Conservation (phyloP, 148 eudicot species). For the Silene uniflora region DNA sequence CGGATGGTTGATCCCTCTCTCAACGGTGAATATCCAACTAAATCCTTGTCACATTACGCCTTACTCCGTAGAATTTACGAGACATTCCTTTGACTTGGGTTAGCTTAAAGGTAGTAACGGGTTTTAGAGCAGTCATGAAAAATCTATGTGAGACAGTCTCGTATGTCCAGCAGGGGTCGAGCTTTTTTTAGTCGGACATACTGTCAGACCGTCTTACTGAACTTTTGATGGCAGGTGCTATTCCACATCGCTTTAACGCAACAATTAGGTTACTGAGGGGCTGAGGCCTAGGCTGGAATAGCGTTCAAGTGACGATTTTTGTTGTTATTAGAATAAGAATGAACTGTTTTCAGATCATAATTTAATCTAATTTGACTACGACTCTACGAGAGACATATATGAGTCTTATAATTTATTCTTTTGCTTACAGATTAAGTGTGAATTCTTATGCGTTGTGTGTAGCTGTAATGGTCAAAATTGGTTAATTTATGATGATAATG, state of each 20-base stretch:
- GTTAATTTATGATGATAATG: neutral
- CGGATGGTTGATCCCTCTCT: constrained; percentile 94
- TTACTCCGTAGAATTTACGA: too few species aligned
- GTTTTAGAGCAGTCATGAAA: neutral
- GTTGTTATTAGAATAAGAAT: neutral
- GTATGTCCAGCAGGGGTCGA: too few species aligned
- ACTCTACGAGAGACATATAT: too few species aligned
- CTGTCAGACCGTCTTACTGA: too few species aligned
- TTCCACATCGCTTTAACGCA: neutral
- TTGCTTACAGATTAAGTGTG: neutral
- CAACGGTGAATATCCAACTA: constrained; percentile 53
- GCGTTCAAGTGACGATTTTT: neutral
- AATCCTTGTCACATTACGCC: constrained; percentile 79
- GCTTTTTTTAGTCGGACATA: too few species aligned
- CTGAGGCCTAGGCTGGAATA: neutral
- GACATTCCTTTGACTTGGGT: too few species aligned
- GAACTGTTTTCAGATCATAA: neutral
- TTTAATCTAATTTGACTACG: neutral
- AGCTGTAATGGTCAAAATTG: constrained; percentile 21
- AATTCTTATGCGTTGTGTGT: neutral
- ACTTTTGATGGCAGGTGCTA: neutral
- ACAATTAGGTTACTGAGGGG: neutral
- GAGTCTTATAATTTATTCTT: too few species aligned
- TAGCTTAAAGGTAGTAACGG: neutral
- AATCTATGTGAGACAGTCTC: too few species aligned